Conservation (phyloP, 139 green algal species). For the Spirogloea muscicola region DNA sequence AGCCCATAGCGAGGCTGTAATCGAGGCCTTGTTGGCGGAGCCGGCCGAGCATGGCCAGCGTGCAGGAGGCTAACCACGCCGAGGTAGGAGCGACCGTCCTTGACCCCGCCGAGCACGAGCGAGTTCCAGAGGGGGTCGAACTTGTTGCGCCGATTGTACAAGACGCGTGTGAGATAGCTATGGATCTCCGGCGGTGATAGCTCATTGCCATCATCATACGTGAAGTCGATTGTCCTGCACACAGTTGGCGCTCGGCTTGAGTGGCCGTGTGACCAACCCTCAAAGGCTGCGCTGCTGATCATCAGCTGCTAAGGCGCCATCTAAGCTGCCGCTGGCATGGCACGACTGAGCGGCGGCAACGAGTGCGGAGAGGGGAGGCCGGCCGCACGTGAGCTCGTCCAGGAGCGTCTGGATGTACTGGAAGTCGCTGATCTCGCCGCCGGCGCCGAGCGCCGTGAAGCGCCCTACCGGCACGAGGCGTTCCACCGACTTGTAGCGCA, state of each 20-base stretch:
- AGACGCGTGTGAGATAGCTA: conserved; percentile 84
- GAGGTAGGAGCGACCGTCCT: conserved; percentile 52
- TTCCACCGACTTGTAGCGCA: conserved; percentile 93
- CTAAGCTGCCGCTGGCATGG: too few relatives aligned
- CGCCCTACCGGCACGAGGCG: conserved; percentile 75
- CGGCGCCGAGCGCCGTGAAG: conserved; percentile 69
- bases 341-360: too few relatives aligned
- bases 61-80: conserved; percentile 20
- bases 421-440: conserved; percentile 92
- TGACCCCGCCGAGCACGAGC: conserved; percentile 79
- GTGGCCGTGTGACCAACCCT: too few relatives aligned
- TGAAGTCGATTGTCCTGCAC: conserved; percentile 78
- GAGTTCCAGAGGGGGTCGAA: conserved; percentile 91
- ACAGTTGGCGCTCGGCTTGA: too few relatives aligned
- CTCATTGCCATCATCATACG: conserved; percentile 78
- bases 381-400: conserved; percentile 79
- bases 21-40: too few relatives aligned
- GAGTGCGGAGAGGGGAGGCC: too few relatives aligned
- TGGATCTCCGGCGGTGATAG: conserved; percentile 74
- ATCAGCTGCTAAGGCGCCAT: too few relatives aligned
- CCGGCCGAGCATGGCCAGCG: too few relatives aligned
- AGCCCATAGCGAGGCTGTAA: too few relatives aligned
- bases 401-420: conserved; percentile 84
- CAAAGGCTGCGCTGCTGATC: too few relatives aligned
- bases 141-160: conserved; percentile 84